A percentile compares a stretch with the other conserved stretches of the same genome.
These are phyloP conservation scores for Gynochthodes officinalis DNA, from an alignment of 257 asterid species.

Conservation along the genomic window DNA sequence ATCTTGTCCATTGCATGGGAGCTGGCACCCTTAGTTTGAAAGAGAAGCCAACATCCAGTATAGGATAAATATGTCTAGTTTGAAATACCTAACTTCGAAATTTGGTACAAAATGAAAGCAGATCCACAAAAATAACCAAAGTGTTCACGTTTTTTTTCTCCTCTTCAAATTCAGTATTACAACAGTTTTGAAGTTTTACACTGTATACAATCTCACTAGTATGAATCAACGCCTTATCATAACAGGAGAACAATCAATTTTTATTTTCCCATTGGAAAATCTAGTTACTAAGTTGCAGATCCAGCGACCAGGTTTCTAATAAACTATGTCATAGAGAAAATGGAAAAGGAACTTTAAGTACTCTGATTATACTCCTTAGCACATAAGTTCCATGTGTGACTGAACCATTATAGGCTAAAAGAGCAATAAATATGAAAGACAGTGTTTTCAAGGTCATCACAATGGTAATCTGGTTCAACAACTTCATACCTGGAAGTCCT, in stretches of 20 bases:
- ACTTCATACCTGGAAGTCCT: conserved; percentile 63
- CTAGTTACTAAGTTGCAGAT: background rate
- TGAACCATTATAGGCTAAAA: background rate
- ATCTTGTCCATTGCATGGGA: background rate
- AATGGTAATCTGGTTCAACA: background rate
- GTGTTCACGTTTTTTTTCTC: background rate
- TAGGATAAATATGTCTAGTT: background rate
- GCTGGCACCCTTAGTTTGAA: background rate
- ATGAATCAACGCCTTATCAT: background rate
- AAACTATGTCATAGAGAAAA: background rate
- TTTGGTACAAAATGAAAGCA: background rate
- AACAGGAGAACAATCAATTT: background rate
- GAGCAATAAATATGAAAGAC: background rate
- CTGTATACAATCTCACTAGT: too few species aligned
- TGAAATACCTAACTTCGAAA: background rate
- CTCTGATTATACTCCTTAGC: background rate
- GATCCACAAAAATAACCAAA: background rate
- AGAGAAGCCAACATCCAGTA: background rate
- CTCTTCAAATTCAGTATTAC: background rate
- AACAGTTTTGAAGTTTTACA: background rate
- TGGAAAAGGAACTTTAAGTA: background rate
- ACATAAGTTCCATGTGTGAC: background rate
- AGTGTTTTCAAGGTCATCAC: background rate
- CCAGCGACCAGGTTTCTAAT: background rate
- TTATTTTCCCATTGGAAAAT: background rate